These are phyloP conservation scores for Aspergillus latus DNA, from an alignment of 2,329 filamentous ascomycete genomes.

Conservation along the genomic window DNA sequence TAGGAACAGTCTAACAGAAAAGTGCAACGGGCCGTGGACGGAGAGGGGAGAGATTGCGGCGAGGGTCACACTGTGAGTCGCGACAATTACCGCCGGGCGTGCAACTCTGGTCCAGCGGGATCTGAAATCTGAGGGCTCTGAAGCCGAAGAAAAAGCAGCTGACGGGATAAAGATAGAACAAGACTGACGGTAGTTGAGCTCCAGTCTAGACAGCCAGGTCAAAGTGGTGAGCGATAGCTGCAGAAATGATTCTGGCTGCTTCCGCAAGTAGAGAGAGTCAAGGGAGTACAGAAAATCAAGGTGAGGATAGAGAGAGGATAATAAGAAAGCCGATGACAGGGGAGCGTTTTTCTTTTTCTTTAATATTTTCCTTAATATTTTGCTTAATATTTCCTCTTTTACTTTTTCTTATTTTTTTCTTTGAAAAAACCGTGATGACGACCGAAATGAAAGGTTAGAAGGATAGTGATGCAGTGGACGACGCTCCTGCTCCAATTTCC, in stretches of 20 bases:
- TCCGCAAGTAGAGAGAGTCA: too few relatives aligned
- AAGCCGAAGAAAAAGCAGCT: neutral
- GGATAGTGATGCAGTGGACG: neutral
- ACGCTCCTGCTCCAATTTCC: neutral
- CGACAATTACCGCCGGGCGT: neutral
- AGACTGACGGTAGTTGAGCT: too few relatives aligned
- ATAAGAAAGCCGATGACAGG: neutral
- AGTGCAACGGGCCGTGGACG: neutral
- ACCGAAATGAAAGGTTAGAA: neutral
- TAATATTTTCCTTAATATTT: slow-evolving; percentile 3
- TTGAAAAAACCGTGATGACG: neutral
- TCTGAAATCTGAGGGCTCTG: neutral
- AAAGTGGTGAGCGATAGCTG: too few relatives aligned
- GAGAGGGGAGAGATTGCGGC: neutral
- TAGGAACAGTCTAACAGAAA: neutral
- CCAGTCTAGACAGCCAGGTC: too few relatives aligned
- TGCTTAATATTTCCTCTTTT: neutral
- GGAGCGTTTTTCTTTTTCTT: slow-evolving; percentile 2
- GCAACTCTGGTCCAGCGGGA: neutral
- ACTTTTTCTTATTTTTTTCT: neutral
- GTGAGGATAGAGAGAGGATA: neutral
- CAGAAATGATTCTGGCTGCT: too few relatives aligned
- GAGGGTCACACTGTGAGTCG: neutral
- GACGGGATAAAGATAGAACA: neutral
- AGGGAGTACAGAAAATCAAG: neutral